Evolutionary conservation across 495 filamentous ascomycete genomes (phyloP), one percentile per base, ranked within the genome.

Genomic region (Wilcoxina mikolae): DNA sequence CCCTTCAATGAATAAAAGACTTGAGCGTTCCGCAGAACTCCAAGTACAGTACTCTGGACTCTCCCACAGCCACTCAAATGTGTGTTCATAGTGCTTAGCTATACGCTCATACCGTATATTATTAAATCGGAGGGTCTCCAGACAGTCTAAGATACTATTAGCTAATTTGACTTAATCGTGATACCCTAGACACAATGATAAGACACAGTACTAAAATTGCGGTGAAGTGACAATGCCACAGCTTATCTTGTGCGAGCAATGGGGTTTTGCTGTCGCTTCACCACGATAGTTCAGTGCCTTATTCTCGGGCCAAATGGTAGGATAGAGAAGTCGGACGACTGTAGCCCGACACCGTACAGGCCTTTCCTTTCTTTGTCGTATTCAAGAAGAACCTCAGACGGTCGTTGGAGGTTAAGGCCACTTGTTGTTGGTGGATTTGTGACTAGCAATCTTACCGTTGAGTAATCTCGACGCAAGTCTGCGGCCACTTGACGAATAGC

Each of bases 1-100:
- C n/a, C 45, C 54, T 51, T 56, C 54, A 51, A 56, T 26, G n/a
- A 56, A 22, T 3, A 56, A 38, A 10, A 56, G 27, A n/a, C 42
- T 18, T 3, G 54, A 33, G 24, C n/a, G 11, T 4, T 42, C 26
- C 28, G 35, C 4, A 24, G 15, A 20, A 0, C 5, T 51, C 54
- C 54, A 56, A 28, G 12, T 22, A 2, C 29, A 22, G 17, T 56
- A 56, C 12, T 38, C 26, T 25, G 27, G 45, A 56, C 27, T 33
- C 25, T 56, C 0, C 24, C 33, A 26, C 17, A 51, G 4, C 54
- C 54, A 56, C 23, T 35, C 42, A 42, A 31, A 50, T 0, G 54
- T 56, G 38, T 51, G 11, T 0, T 18, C 18, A 39, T 56, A 15
- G 23, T 38, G 45, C 15, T 5, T n/a, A 22, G 45, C 0, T 4